These are phyloP conservation scores for Plasmodium vivax DNA, from an alignment of 169 alveolate genomes.

Conservation along the genomic window DNA sequence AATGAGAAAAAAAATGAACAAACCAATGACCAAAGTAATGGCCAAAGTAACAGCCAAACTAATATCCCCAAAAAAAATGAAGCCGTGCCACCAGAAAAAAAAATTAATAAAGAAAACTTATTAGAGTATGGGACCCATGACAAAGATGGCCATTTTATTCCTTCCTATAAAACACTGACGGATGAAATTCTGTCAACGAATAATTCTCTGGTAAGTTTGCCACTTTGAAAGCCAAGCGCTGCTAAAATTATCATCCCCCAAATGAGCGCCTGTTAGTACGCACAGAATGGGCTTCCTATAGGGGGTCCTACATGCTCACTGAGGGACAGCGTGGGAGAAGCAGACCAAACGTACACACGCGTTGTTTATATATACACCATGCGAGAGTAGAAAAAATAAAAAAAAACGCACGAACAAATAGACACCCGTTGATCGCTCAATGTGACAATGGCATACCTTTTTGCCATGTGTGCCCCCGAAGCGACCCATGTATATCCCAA, in stretches of 20 bases:
- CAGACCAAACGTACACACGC: background rate
- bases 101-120: conserved; percentile 54
- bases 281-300: background rate
- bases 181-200: conserved; percentile 62
- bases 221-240: background rate
- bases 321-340: background rate
- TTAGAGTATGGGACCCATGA: conserved; percentile 69
- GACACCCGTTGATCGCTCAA: background rate
- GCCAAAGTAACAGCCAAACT: background rate
- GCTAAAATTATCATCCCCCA: background rate
- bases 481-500: background rate
- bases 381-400: background rate
- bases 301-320: background rate
- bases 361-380: background rate
- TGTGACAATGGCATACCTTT: background rate
- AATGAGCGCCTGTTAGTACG: background rate
- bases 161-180: conserved; percentile 66
- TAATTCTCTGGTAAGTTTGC: conserved; percentile 36
- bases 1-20: conserved; percentile 20
- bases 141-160: conserved; percentile 52
- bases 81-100: conserved; percentile 19
- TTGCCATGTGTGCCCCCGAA: background rate
- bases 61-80: conserved; percentile 2
- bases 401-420: background rate
- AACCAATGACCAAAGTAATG: background rate